Conservation (phyloP, 2,329 filamentous ascomycete genomes). For the Lachnellula suecica region DNA sequence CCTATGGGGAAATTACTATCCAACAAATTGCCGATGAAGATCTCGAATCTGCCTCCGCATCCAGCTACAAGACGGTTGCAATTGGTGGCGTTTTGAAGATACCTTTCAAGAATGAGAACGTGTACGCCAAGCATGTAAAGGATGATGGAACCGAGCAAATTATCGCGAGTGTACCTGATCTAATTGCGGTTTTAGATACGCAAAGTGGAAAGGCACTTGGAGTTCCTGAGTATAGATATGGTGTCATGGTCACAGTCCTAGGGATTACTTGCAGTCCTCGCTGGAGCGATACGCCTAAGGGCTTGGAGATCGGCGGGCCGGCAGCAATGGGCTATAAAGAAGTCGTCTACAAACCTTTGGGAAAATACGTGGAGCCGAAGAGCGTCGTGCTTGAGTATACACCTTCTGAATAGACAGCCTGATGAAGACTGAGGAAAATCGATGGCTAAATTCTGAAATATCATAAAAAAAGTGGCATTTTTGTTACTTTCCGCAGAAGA, state of each 20-base stretch:
- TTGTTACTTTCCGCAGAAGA: no score
- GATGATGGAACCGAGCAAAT: constrained; percentile 28
- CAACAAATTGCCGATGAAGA: constrained; percentile 43
- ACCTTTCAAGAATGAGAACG: constrained; percentile 74
- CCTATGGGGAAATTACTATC: constrained; percentile 59
- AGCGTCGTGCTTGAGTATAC: constrained; percentile 53
- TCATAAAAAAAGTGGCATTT: no score
- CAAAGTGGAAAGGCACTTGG: constrained; percentile 49
- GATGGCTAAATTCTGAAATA: no score
- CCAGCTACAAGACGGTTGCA: constrained; percentile 30
- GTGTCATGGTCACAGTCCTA: constrained; percentile 49
- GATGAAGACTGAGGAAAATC: no score
- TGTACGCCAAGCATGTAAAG: constrained; percentile 45
- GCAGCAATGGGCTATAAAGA: constrained; percentile 47
- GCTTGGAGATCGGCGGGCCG: constrained; percentile 50
- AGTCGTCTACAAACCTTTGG: constrained; percentile 49
- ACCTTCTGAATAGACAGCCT: not conserved
- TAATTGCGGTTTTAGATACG: constrained; percentile 47
- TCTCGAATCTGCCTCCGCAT: constrained; percentile 30
- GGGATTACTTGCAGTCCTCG: constrained; percentile 53
- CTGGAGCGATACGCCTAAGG: constrained; percentile 49
- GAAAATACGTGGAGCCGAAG: constrained; percentile 49
- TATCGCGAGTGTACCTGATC: constrained; percentile 47
- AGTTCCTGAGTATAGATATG: constrained; percentile 55
- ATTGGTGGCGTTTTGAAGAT: constrained; percentile 54